These are phyloP conservation scores for Piper longum DNA, from an alignment of 164 flowering plant species.

Conservation along the genomic window DNA sequence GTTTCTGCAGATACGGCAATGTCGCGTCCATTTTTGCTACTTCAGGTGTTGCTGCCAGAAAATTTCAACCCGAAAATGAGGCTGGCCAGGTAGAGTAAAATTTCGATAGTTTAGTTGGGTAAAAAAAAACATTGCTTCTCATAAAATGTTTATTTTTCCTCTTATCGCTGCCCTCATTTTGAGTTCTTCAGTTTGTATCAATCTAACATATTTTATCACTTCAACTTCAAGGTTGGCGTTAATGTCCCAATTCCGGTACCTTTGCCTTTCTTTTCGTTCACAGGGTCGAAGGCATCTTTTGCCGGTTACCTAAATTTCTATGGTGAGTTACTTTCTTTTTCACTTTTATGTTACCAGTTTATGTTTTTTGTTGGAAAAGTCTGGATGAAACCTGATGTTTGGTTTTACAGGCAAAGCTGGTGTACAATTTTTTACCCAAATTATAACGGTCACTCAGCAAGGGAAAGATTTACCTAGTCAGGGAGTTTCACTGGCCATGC, in stretches of 20 bases:
- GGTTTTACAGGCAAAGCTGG: conserved; percentile 48
- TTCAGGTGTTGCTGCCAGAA: conserved; percentile 50
- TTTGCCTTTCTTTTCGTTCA: conserved; percentile 40
- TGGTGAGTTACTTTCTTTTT: conserved; percentile 16
- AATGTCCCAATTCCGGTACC: conserved; percentile 51
- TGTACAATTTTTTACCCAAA: conserved; percentile 46
- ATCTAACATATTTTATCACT: not conserved
- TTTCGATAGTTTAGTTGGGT: too few relatives aligned
- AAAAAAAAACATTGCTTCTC: too few relatives aligned
- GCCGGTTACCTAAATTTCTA: conserved; percentile 42
- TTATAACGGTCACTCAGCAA: conserved; percentile 52
- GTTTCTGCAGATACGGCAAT: conserved; percentile 26
- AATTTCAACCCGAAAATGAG: conserved; percentile 54
- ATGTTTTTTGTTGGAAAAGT: not conserved
- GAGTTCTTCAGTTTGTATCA: not conserved
- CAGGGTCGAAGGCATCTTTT: conserved; percentile 36
- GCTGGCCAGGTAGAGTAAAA: conserved; percentile 35
- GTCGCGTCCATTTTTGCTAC: conserved; percentile 60
- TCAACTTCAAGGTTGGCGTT: conserved; percentile 38
- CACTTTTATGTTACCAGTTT: not conserved
- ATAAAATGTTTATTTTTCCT: too few relatives aligned
- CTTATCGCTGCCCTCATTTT: too few relatives aligned
- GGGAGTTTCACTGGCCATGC: conserved; percentile 25
- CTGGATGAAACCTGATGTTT: not conserved
- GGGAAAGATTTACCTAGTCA: conserved; percentile 46